Evolutionary conservation across 2,329 filamentous ascomycete species (phyloP), one percentile per base, ranked within the genome.

Genomic region (Botrytis fabae): DNA sequence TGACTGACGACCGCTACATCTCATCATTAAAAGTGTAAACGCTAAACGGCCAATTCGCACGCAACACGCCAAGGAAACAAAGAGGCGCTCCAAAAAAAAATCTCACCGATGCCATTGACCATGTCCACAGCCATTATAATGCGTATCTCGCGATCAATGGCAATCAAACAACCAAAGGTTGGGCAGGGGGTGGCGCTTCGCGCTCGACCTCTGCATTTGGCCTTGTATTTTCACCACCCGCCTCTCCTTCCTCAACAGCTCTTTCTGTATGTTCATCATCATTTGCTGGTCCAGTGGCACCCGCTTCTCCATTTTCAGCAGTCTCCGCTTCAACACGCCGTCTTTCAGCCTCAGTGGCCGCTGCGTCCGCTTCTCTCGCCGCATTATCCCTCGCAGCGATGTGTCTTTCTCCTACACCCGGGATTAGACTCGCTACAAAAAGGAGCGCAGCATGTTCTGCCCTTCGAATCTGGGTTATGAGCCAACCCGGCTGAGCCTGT

Each of bases 401-500:
- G 75, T 92, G 90, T 66, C 89, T 83, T 81, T 92, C 90, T 0
- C 89, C 89, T 38, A 92, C 85, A 16, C 90, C 90, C 1, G 90
- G 90, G 2, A 89, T 88, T 74, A 92, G 86, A 78, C 90, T 92
- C 32, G 90, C 90, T 35, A 92, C 82, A 77, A 92, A 91, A 38
- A 92, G 82, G 25, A 91, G 84, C 0, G 87, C 84, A 28, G 89
- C 87, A 75, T 90, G 85, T 80, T 92, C 89, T 10, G 88, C 78
- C 18, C 88, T 83, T 73, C 89, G 84, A 8, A 87, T 80, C 72
- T 87, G 86, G 69, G 85, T 81, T 74, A 85, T 78, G 8, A 89
- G 76, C 85, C 87, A 86, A 64, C 83, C 84, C 14, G 82, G 83
- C 75, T 89, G 86, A 4, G 80, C 80, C 25, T 82, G 77, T 72